Base-by-base conservation (phyloP, 805 yeast genomes). In the Yamadazyma kitorensis region DNA sequence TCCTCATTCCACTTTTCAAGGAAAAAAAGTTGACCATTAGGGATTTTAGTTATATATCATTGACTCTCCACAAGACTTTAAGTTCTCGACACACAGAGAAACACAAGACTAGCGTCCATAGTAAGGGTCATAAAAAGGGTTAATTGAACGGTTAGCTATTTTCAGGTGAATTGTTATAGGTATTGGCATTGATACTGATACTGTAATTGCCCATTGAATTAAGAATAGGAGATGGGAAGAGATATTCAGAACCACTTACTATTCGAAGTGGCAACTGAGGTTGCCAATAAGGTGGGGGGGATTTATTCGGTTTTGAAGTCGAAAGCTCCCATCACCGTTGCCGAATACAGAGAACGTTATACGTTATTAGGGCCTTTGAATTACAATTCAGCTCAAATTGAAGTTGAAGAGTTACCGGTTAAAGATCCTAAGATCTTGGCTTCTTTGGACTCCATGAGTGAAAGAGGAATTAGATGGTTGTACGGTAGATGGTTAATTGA, bases 401-500 rank as follows among this genome's bases (percentile, higher is more conserved):
- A 85, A 57, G 91, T 83, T n/a, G 95, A 85, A 52, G 83, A 79
- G 45, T 61, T 84, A 35, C 77, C 76, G 14, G 72, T 80, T 45
- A 65, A 64, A 34, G 80, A 76, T 48, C 72, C 74, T 1, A 57
- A 63, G 28, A 61, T 89, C 43, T 73, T 72, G 51, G 71, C 70
- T 17, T 69, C 95, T 1, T 66, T 91, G 48, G 81, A 82, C 38
- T 70, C 86, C 9, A 91, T 91, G 98, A 62, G 75, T 29, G 72
- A 74, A 11, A 71, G 96, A 31, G 98, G 98, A 19, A 76, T 91
- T 44, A 64, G 73, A 38, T 86, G 82, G 70, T 65, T 88, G 33
- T 89, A 91, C 53, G 98, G 97, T 29, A 74, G 97, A 39, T 91
- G 98, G 98, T 74, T 91, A 49, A 88, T 91, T 49, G 98, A 93